These are phyloP conservation scores for Podospora fimiseda DNA, from an alignment of 495 filamentous ascomycete genomes.

Conservation along the genomic window DNA sequence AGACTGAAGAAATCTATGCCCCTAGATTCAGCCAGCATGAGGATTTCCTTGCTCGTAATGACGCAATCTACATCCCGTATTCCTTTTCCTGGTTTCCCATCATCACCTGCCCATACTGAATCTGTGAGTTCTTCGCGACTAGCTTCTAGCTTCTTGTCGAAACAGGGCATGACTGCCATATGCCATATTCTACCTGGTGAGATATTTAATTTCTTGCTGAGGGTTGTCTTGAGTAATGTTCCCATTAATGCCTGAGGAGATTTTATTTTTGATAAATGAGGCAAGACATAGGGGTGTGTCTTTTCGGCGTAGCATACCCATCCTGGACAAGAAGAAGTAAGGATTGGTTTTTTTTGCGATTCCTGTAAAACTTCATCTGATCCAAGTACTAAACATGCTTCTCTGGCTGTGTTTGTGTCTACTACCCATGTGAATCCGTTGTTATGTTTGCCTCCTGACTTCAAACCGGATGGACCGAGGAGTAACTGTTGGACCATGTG, in stretches of 20 bases:
- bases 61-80: constrained; percentile 93
- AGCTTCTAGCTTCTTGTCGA: constrained; percentile 97
- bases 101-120: constrained; percentile 52
- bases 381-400: constrained; percentile 68
- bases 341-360: constrained; percentile 63
- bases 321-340: constrained; percentile 88
- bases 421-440: constrained; percentile 81
- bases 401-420: constrained; percentile 75
- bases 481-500: constrained; percentile 80
- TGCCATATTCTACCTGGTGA: constrained; percentile 84
- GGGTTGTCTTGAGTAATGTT: constrained; percentile 76
- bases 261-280: constrained; percentile 85
- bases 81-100: constrained; percentile 41
- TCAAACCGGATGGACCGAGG: constrained; percentile 60
- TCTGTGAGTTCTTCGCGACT: constrained; percentile 89
- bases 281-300: constrained; percentile 86
- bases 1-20: constrained; percentile 65
- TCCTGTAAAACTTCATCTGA: constrained; percentile 61
- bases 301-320: constrained; percentile 99
- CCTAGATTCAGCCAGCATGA: constrained; percentile 77
- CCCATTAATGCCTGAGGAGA: constrained; percentile 90
- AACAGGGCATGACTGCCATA: constrained; percentile 93
- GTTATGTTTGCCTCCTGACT: constrained; percentile 58
- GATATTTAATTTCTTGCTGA: constrained; percentile 64
- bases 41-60: constrained; percentile 86